Conservation (phyloP, 1,284 basidiomycete species). For the Marasmius tenuissimus region DNA sequence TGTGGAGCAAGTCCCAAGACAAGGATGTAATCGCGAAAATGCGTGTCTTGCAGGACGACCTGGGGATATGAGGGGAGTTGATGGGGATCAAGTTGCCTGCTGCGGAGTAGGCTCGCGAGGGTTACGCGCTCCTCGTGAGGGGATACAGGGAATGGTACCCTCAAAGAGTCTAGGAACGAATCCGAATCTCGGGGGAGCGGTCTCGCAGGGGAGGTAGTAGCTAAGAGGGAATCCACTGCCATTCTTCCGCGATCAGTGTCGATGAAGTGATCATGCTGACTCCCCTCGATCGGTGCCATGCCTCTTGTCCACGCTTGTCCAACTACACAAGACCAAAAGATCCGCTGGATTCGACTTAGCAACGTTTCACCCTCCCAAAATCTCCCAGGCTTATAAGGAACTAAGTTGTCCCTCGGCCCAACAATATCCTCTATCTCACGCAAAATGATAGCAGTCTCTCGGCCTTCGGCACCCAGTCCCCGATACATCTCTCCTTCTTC, state of each 20-base stretch:
- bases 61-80: neutral
- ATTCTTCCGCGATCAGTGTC: neutral
- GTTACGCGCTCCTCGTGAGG: neutral
- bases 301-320: neutral
- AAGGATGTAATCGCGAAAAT: constrained; percentile 1
- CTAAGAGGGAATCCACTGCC: neutral
- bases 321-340: neutral
- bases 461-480: neutral
- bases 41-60: neutral
- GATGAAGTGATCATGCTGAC: neutral
- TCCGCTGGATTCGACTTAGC: neutral
- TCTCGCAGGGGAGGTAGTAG: neutral
- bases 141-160: neutral
- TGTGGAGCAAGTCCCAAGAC: neutral
- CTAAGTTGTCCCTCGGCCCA: neutral
- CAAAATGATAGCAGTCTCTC: neutral
- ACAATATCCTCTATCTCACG: neutral
- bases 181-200: neutral
- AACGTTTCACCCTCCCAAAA: neutral
- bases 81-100: neutral
- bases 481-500: neutral
- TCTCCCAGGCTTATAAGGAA: neutral
- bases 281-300: neutral
- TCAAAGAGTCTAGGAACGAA: neutral
- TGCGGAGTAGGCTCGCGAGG: neutral